Base-by-base conservation (phyloP, 2,329 filamentous ascomycete species). In the Aureobasidium sp. region DNA sequence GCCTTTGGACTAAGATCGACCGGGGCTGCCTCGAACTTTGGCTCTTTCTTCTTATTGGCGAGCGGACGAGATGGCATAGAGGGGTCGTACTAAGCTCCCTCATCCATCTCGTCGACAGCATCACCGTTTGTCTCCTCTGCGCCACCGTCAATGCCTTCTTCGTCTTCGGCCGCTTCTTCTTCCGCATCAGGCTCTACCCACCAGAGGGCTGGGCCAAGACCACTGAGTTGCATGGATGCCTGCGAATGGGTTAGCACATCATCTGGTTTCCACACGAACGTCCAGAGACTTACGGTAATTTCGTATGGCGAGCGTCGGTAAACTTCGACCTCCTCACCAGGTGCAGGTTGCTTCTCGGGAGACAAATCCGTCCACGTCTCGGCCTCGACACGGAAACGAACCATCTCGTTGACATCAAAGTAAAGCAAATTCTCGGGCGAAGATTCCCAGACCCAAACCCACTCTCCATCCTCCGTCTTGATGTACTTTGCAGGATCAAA, bases 351-450 rank as follows among this genome's bases (percentile, higher is more conserved):
- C 45, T 86, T 84, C 75, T 95, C 85, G 0, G 93, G 93, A 0
- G 89, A 86, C 73, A 96, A 88, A 72, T 97, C 93, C 64, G 91
- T 85, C 91, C 94, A 99, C 67, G 90, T 84, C 76, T 99, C 94
- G 56, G 87, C 84, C 68, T 95, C 85, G 44, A 97, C 86, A 24
- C 91, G 83, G 69, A 97, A 89, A 44, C 93, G 84, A 31, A 96
- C 92, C 69, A 88, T 85, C 76, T 97, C 94, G 70, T 93, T 87
- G 68, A 87, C 87, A 74, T 99, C 94, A 74, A 94, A 96, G 73
- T 88, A 96, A 67, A 96, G 84, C 31, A 86, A 82, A 17, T 67
- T 69, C 7, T 84, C 86, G 17, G 91, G 82, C 29, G 83, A 89
- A 11, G 86, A 83, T 33, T 87, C 83, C 90, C 91, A 97, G 42